Evolutionary conservation across 192 early-diverging fungal genomes (phyloP).

Genomic region (Backusella sp.): DNA sequence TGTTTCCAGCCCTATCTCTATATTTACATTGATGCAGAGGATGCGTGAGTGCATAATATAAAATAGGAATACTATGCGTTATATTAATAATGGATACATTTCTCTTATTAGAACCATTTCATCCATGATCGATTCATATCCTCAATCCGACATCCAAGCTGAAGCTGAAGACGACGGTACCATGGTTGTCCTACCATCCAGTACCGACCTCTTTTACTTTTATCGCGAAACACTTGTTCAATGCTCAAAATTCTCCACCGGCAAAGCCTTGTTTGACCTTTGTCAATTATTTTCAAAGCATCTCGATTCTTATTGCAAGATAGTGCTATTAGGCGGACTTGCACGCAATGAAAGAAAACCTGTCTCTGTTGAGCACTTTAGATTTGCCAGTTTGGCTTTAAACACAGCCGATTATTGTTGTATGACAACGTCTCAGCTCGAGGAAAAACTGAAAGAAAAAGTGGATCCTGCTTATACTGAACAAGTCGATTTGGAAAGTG

Average conservation of each 20-base stretch:
- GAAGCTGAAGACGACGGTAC: conserved; percentile 55
- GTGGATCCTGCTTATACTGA: conserved; percentile 68
- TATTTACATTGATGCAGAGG: conserved; percentile 87
- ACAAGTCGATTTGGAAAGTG: conserved; percentile 69
- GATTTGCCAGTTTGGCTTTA: conserved; percentile 73
- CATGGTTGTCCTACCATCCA: conserved; percentile 75
- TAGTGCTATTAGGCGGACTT: conserved; percentile 68
- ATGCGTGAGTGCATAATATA: conserved; percentile 47
- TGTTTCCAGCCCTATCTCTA: conserved; percentile 87
- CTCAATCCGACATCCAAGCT: conserved; percentile 36
- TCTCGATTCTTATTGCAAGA: conserved; percentile 74
- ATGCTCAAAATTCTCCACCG: conserved; percentile 81
- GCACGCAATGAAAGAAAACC: conserved; percentile 69
- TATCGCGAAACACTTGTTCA: conserved; percentile 88
- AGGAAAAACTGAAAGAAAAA: conserved; percentile 85
- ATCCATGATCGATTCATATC: conserved; percentile 59
- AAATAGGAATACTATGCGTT: not conserved
- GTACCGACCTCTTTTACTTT: conserved; percentile 88
- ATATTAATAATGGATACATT: not conserved
- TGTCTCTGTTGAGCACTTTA: conserved; percentile 66
- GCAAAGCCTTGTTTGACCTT: conserved; percentile 86
- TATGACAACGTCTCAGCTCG: conserved; percentile 80
- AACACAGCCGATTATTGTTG: conserved; percentile 97
- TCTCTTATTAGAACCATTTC: conserved; percentile 50
- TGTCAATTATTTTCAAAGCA: conserved; percentile 77